A percentile compares a stretch with the other conserved stretches of the same genome.
phyloP scores from a whole-genome alignment of 2,329 filamentous ascomycete species.

The Dactylellina haptotyla region DNA sequence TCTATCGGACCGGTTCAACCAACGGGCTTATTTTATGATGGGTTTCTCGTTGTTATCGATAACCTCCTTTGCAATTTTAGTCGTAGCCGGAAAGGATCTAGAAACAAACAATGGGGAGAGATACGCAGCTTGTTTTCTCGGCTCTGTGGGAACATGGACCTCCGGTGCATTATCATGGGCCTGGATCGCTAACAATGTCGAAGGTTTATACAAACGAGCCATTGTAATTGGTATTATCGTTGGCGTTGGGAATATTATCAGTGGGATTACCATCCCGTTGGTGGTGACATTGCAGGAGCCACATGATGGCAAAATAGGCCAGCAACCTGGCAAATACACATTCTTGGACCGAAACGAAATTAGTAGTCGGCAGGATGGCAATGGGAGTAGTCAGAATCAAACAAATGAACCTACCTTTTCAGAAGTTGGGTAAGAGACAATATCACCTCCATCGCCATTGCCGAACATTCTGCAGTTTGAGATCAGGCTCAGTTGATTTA shows the following conservation, averaged over 20 bases:
- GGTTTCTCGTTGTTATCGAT: constrained; percentile 19
- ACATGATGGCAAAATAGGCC: too few relatives aligned
- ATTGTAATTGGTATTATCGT: constrained; percentile 33
- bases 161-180: constrained; percentile 21
- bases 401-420: neutral
- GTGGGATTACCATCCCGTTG: constrained; percentile 18
- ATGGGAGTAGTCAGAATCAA: constrained; percentile 8
- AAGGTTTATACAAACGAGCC: constrained; percentile 27
- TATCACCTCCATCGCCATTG: too few relatives aligned
- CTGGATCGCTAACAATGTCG: constrained; percentile 21
- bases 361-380: too few relatives aligned
- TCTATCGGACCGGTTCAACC: constrained; percentile 10
- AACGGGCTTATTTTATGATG: constrained; percentile 32
- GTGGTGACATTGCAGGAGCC: neutral
- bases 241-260: constrained; percentile 9
- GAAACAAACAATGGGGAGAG: neutral
- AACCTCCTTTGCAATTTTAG: constrained; percentile 14
- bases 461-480: too few relatives aligned
- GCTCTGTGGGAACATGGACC: constrained; percentile 15
- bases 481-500: too few relatives aligned
- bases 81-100: neutral
- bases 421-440: neutral
- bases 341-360: too few relatives aligned
- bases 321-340: too few relatives aligned
- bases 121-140: constrained; percentile 19